phyloP scores from a whole-genome alignment of 306 rosid genomes.

The Castanea mollissima region DNA sequence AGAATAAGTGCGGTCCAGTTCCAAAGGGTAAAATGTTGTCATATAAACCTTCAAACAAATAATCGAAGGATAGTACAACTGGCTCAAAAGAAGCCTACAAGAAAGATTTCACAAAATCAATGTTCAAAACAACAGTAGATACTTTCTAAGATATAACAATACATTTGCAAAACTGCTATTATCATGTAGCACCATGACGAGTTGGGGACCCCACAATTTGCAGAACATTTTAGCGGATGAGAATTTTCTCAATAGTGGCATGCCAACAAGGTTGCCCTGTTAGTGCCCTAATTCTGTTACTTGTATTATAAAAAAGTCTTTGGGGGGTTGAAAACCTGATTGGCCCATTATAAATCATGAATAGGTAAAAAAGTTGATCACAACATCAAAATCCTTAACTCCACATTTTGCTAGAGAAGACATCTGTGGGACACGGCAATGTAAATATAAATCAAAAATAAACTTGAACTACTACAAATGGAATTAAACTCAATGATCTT shows the following conservation, averaged over 20 bases:
- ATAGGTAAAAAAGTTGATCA: background rate
- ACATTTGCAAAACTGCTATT: background rate
- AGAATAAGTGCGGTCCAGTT: slow-evolving; percentile 72
- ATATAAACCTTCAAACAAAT: slow-evolving; percentile 44
- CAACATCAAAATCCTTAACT: background rate
- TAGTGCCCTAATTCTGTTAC: background rate
- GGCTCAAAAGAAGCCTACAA: slow-evolving; percentile 63
- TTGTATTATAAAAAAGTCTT: background rate
- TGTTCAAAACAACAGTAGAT: slow-evolving; percentile 11
- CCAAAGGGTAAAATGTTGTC: slow-evolving; percentile 70
- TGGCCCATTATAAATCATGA: background rate
- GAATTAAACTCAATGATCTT: background rate
- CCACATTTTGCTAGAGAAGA: background rate
- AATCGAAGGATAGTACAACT: slow-evolving; percentile 54
- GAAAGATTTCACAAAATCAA: slow-evolving; percentile 31
- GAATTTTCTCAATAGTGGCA: background rate
- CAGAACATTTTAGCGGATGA: background rate
- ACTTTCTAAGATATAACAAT: background rate
- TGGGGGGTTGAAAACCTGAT: background rate
- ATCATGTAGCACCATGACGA: background rate
- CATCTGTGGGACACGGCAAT: background rate
- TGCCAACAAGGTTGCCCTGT: background rate
- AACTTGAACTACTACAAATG: no score
- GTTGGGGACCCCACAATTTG: background rate
- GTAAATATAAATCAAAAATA: background rate